Conservation (phyloP, 2,329 filamentous ascomycete genomes). For the Colletotrichum spinosum region DNA sequence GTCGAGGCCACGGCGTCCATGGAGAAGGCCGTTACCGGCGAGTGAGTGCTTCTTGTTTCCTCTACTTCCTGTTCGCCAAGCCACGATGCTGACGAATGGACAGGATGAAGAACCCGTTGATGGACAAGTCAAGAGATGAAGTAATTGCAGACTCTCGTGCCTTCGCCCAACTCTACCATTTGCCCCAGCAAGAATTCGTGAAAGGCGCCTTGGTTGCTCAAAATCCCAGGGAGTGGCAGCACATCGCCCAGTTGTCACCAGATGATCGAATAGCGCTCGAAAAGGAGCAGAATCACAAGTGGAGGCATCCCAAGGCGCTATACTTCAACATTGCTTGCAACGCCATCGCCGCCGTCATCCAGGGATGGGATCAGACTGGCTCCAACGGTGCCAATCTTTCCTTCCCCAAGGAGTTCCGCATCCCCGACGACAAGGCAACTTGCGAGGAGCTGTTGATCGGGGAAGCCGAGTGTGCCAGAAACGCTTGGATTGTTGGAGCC, state of each 20-base stretch:
- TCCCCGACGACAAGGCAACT: constrained; percentile 53
- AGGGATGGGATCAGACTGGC: constrained; percentile 62
- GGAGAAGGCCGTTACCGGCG: no score
- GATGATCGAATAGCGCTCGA: constrained; percentile 54
- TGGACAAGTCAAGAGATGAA: no score
- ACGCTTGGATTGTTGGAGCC: constrained; percentile 71
- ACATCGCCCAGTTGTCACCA: constrained; percentile 57
- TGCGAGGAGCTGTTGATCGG: constrained; percentile 39
- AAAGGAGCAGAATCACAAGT: constrained; percentile 60
- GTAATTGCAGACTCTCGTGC: no score
- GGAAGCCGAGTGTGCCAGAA: constrained; percentile 42
- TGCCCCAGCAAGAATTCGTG: constrained; percentile 51
- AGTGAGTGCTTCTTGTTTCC: no score
- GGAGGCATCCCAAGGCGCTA: constrained; percentile 60
- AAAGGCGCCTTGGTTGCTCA: constrained; percentile 65
- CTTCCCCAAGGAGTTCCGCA: constrained; percentile 59
- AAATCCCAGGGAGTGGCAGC: constrained; percentile 60
- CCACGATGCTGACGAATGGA: no score
- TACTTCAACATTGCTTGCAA: constrained; percentile 64
- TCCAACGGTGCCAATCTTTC: constrained; percentile 62
- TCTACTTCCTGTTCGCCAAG: no score
- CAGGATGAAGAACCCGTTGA: constrained; percentile 3
- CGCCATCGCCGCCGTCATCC: constrained; percentile 65
- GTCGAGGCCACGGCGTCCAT: no score
- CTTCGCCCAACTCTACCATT: constrained; percentile 43